Percentiles rank a stretch among this genome's conserved stretches.
Conservation (phyloP, 306 rosid species). For the Cucumis hystrix region DNA sequence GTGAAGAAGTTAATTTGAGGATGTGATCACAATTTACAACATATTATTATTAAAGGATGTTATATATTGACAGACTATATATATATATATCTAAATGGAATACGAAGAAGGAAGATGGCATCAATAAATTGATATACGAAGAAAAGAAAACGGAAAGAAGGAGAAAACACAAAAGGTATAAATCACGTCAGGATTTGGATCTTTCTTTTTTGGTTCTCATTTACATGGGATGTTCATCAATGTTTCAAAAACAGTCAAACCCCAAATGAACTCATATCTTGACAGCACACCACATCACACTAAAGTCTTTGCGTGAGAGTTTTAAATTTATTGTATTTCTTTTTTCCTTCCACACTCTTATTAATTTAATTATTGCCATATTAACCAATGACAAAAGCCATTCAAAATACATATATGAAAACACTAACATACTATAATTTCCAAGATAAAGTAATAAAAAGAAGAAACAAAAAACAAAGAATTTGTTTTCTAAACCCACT, state of each 20-base stretch:
- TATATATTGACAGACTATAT: too few relatives aligned
- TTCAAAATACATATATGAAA: not conserved
- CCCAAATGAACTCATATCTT: not conserved
- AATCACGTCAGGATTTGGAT: not conserved
- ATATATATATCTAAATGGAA: too few relatives aligned
- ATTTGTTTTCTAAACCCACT: not conserved
- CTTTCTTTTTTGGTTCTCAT: not conserved
- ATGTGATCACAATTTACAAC: not conserved
- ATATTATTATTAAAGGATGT: too few relatives aligned
- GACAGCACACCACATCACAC: constrained; percentile 6
- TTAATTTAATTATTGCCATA: not conserved
- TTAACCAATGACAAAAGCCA: not conserved
- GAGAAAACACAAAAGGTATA: not conserved
- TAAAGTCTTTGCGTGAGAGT: not conserved
- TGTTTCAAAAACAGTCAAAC: not conserved
- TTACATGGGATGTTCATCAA: not conserved
- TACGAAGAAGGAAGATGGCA: too few relatives aligned
- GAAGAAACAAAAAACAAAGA: not conserved
- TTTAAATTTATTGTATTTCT: not conserved
- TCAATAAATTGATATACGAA: too few relatives aligned
- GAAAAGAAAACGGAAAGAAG: not conserved
- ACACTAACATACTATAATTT: not conserved
- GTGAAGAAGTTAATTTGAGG: not conserved
- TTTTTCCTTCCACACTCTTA: not conserved
- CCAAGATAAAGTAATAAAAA: not conserved